Percentiles rank a stretch among this genome's conserved stretches.
These are phyloP conservation scores for Rosa persica DNA, from an alignment of 306 rosid genomes.

Conservation along the genomic window DNA sequence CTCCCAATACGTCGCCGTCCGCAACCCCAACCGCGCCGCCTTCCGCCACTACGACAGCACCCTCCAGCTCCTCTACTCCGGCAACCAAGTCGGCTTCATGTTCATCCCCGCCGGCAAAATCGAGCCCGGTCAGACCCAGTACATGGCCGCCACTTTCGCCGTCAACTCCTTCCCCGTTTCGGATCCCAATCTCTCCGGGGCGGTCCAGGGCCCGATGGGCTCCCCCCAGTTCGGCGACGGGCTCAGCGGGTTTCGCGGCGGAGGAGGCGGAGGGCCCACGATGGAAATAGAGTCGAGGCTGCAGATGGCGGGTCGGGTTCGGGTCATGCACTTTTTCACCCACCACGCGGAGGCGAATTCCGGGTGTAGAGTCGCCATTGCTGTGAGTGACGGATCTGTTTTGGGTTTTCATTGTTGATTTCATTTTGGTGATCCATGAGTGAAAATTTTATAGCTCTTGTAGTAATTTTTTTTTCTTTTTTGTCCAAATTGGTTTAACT, in stretches of 20 bases:
- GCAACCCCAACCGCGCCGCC: constrained; percentile 73
- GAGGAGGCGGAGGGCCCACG: constrained; percentile 40
- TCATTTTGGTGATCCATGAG: not conserved
- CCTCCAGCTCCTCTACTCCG: constrained; percentile 77
- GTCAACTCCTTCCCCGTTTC: constrained; percentile 60
- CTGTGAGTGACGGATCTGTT: constrained; percentile 72
- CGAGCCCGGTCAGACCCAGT: constrained; percentile 61
- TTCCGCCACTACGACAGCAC: constrained; percentile 85
- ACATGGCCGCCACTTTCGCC: constrained; percentile 76
- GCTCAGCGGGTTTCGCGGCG: constrained; percentile 28
- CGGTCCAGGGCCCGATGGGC: constrained; percentile 22
- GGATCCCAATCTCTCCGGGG: constrained; percentile 24
- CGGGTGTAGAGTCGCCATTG: constrained; percentile 55
- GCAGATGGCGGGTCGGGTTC: constrained; percentile 70
- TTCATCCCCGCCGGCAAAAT: constrained; percentile 88
- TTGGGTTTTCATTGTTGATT: constrained; percentile 67
- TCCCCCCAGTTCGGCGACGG: constrained; percentile 27
- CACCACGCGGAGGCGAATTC: constrained; percentile 64
- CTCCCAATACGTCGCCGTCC: constrained; percentile 76
- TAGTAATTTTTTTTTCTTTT: not conserved
- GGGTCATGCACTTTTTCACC: constrained; percentile 73
- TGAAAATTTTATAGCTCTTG: not conserved
- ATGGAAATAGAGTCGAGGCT: constrained; percentile 72
- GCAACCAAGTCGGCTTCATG: constrained; percentile 81
- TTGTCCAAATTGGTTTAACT: not conserved